Evolutionary conservation across 2,329 filamentous ascomycete species (phyloP).

Genomic region (Phyllosticta citribraziliensis): DNA sequence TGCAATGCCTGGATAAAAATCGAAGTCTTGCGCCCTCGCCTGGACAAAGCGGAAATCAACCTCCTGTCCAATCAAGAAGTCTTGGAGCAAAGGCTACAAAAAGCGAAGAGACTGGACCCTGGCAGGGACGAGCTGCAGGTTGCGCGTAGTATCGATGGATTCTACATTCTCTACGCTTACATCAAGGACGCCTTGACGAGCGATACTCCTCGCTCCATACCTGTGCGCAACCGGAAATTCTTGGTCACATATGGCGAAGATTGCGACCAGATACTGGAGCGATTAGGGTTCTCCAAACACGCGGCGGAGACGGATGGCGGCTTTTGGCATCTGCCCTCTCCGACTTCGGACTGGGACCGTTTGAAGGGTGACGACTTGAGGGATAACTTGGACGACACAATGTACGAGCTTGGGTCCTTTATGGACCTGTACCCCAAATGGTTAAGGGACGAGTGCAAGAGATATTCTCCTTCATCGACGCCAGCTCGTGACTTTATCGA

Average conservation of each 20-base stretch:
- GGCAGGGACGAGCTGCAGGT: constrained; percentile 44
- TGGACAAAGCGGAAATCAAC: constrained; percentile 39
- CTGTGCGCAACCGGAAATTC: constrained; percentile 53
- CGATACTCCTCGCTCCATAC: constrained; percentile 39
- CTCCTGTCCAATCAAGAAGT: constrained; percentile 45
- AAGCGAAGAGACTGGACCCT: constrained; percentile 41
- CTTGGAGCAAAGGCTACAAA: constrained; percentile 45
- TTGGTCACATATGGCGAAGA: constrained; percentile 53
- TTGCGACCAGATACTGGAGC: constrained; percentile 48
- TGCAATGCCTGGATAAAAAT: constrained; percentile 48
- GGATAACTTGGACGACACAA: constrained; percentile 46
- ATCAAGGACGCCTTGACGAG: constrained; percentile 48
- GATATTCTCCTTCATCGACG: constrained; percentile 21
- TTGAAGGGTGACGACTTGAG: constrained; percentile 17
- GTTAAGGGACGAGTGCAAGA: constrained; percentile 22
- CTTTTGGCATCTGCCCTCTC: constrained; percentile 25
- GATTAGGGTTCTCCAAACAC: constrained; percentile 44
- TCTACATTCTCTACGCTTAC: constrained; percentile 50
- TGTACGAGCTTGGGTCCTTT: constrained; percentile 46
- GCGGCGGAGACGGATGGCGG: constrained; percentile 20
- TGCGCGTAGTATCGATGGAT: constrained; percentile 44
- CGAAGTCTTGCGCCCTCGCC: constrained; percentile 41
- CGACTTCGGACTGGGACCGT: constrained; percentile 15
- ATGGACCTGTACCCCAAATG: constrained; percentile 32
- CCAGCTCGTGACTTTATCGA: constrained; percentile 33